A percentile compares a stretch with the other conserved stretches of the same genome.
These are phyloP conservation scores for Blastomyces silverae DNA, from an alignment of 2,329 filamentous ascomycete species.

Conservation along the genomic window DNA sequence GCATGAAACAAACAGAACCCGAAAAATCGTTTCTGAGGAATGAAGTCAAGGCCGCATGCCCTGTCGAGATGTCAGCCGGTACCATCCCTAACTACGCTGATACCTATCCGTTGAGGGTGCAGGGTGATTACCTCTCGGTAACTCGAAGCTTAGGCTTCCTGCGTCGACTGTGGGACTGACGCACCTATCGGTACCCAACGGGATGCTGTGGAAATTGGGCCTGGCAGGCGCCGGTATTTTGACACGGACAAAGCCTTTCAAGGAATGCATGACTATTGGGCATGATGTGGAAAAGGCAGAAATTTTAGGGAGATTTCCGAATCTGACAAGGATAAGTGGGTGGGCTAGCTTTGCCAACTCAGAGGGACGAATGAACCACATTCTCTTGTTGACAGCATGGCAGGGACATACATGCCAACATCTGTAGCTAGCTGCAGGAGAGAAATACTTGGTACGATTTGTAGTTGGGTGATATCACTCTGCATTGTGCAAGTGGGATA, in stretches of 20 bases:
- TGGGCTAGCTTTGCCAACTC: constrained; percentile 5
- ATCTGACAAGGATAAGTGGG: background rate
- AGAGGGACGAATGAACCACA: constrained; percentile 7
- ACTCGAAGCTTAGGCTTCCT: background rate
- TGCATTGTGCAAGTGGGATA: background rate
- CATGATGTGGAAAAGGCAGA: background rate
- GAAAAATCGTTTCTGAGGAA: background rate
- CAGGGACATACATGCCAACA: background rate
- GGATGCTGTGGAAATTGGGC: background rate
- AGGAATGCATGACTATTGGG: constrained; percentile 1
- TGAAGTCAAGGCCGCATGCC: background rate
- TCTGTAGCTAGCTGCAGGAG: background rate
- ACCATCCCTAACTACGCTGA: background rate
- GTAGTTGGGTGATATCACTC: constrained; percentile 1
- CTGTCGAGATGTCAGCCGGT: background rate
- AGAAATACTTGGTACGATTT: background rate
- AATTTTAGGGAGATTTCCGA: background rate
- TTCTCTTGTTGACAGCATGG: background rate
- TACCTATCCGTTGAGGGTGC: background rate
- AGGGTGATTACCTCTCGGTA: background rate
- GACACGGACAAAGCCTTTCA: background rate
- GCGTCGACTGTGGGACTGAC: background rate
- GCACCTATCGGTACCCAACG: constrained; percentile 13
- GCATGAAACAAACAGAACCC: background rate
- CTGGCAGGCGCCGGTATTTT: background rate